A percentile compares a stretch with the other conserved stretches of the same genome.
These are phyloP conservation scores for Oryza meyeriana DNA, from an alignment of 176 grass and related monocot genomes.

Conservation along the genomic window DNA sequence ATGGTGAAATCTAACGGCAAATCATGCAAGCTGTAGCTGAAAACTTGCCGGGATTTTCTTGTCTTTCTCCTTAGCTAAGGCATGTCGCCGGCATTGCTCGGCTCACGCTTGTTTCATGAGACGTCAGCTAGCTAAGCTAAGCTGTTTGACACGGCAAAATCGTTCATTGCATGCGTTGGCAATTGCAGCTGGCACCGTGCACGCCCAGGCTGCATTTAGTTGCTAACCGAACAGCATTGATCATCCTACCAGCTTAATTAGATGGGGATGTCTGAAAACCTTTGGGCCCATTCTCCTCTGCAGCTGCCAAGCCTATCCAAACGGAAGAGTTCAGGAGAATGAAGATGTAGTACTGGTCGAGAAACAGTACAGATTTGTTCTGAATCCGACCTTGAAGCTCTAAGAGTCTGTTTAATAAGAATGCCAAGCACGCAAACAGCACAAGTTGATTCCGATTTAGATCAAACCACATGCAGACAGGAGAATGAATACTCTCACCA, in stretches of 20 bases:
- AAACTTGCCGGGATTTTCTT: neutral
- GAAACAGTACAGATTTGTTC: neutral
- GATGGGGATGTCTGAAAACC: neutral
- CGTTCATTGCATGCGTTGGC: no score
- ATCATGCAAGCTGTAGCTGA: neutral
- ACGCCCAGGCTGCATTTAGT: neutral
- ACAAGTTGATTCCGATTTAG: neutral
- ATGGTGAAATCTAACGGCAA: neutral
- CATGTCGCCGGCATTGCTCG: neutral
- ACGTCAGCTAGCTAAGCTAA: neutral
- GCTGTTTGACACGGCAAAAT: neutral
- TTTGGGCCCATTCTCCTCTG: neutral
- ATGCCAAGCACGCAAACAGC: neutral
- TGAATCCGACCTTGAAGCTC: neutral
- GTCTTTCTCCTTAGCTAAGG: neutral
- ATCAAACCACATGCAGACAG: neutral
- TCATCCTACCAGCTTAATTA: neutral
- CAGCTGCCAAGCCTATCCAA: neutral
- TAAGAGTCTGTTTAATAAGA: neutral
- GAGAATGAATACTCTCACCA: neutral
- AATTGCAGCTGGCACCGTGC: neutral
- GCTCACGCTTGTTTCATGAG: slow-evolving; percentile 29
- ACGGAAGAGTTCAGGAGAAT: no score
- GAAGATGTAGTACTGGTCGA: neutral
- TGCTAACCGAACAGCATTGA: slow-evolving; percentile 1